Evolutionary conservation across 176 grass and related monocot genomes (phyloP), one percentile per base, ranked within the genome.

Genomic region (Urochloa ruziziensis): DNA sequence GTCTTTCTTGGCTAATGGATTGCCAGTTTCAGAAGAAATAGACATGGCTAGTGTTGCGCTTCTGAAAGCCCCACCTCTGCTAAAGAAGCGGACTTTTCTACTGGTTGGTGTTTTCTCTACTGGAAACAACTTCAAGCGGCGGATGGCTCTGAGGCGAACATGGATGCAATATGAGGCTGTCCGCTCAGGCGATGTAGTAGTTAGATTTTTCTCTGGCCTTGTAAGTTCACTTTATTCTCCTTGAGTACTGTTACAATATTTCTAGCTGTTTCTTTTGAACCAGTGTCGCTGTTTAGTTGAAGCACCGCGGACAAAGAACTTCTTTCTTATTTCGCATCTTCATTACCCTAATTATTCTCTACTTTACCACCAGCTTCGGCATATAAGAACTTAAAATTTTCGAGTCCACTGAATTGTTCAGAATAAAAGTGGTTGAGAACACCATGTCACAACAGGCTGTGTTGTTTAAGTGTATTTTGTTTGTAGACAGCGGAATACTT

Each of bases 111-210:
- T 94, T 85, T 94, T 94, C 86, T 97, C 94, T 40, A 91, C 94
- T 80, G 90, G 85, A 80, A 97, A 94, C 82, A 97, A 97, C 89
- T 97, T 97, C 77, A 92, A 94, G 58, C 94, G 88, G 17, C 80
- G 94, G 35, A 97, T 92, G 92, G 92, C 92, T 46, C 70, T 97
- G 73, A 92, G 94, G 75, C 78, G 90, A 82, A 92, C 94, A 44
- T 94, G 92, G 94, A 91, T 97, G 94, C 94, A 94, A 66, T 97
- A 94, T 74, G 91, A 94, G 53, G 85, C 84, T 82, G 89, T 97
- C 66, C 87, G 94, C 59, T 92, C 85, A n/a, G 94, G 94, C 18
- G 54, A 87, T 74, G 92, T 97, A 49, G 85, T 74, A 37, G 94
- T 97, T 46, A 79, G 90, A 7, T 97, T 97, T 92, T 91, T 97